phyloP scores from a whole-genome alignment of 164 flowering plant genomes.

The Brasenia schreberi region DNA sequence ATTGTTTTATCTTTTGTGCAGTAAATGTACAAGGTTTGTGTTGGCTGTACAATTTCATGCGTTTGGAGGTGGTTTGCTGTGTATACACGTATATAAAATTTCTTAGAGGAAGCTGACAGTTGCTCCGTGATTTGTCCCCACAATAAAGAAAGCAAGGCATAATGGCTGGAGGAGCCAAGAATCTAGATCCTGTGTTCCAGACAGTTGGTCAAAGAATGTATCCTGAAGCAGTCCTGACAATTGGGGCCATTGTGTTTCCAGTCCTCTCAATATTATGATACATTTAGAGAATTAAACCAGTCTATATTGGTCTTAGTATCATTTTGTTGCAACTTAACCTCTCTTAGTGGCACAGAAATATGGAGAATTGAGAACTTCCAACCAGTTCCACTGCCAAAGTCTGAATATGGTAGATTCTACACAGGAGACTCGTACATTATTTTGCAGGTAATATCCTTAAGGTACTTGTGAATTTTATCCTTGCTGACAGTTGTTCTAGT shows the following conservation, averaged over 20 bases:
- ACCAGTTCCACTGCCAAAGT: conserved; percentile 81
- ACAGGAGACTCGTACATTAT: conserved; percentile 78
- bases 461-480: too few species aligned
- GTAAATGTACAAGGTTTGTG: too few species aligned
- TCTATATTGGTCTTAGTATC: too few species aligned
- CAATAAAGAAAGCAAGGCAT: background rate
- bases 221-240: conserved; percentile 38
- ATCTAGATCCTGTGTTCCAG: conserved; percentile 85
- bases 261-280: background rate
- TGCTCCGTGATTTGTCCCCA: too few species aligned
- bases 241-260: too few species aligned
- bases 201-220: conserved; percentile 85
- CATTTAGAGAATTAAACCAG: too few species aligned
- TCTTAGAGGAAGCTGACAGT: too few species aligned
- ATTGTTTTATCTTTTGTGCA: too few species aligned
- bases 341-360: conserved; percentile 76
- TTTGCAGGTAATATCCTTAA: conserved; percentile 59
- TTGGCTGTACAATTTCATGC: too few species aligned
- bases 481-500: too few species aligned
- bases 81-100: too few species aligned
- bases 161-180: conserved; percentile 67
- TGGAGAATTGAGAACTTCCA: conserved; percentile 93
- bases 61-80: too few species aligned
- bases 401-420: conserved; percentile 87
- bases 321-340: conserved; percentile 28